Evolutionary conservation across 352 stramenopile species (phyloP), one percentile per base, ranked within the genome.

Genomic region (Phytophthora megakarya): DNA sequence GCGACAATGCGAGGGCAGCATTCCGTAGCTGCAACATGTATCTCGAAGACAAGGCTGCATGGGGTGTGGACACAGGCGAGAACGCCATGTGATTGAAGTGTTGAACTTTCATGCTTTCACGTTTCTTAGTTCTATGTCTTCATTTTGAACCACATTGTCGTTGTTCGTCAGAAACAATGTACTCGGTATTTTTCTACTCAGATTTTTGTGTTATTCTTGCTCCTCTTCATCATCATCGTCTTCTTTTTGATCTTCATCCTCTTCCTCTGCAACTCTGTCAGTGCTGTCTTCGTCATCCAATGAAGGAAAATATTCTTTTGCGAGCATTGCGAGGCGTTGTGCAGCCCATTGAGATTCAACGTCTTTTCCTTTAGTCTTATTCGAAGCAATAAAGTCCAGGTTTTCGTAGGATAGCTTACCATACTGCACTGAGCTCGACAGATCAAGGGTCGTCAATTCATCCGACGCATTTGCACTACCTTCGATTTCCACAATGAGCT

Each of bases 1-100:
- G 86, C 3, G 84, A 94, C 37, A 66, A 91, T 58, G 86, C 86
- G 21, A 81, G 86, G 8, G 65, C 78, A 23, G 81, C 86, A 6
- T 91, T 94, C 71, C 75, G 86, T 39, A 90, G 80, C 68, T 90
- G 81, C 68, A 94, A 94, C 70, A 92, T 94, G 84, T 94, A 85
- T 52, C 59, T 94, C 6, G 86, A 94, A 56, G 78, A 91, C 46
- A 90, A 91, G 54, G 42, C 69, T 5, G 57, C 44, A 37, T 94
- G 85, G 84, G 67, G 61, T 12, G 62, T 69, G 3, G 68, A 72
- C 11, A 54, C 33, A 28, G 42, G 39, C 19, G 35, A 65, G 23
- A 71, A 64, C 25, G 25, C 54, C 13, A 64, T 85, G 10, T 85
- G 59, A 78, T 32, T 26, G 11, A 53, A 35, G 45, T 44, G 19